phyloP scores from a whole-genome alignment of 768 basidiomycete genomes.

The Suillus luteus region DNA sequence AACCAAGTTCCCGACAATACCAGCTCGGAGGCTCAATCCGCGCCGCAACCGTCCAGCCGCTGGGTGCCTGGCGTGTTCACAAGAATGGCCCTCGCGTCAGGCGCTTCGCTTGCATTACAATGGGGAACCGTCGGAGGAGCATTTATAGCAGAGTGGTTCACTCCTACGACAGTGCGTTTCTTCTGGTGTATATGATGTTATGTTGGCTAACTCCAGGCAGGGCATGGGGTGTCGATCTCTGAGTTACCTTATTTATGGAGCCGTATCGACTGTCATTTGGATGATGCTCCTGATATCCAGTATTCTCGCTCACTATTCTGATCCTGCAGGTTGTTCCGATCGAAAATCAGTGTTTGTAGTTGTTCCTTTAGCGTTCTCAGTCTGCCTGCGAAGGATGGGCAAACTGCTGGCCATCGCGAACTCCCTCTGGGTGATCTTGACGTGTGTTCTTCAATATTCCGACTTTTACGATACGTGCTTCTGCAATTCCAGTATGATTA shows the following conservation, averaged over 20 bases:
- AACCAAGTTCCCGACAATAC: conserved; percentile 12
- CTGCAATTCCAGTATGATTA: conserved; percentile 30
- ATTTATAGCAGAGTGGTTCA: conserved; percentile 24
- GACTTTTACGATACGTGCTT: conserved; percentile 31
- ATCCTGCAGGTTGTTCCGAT: background rate
- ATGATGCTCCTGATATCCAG: background rate
- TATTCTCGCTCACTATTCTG: background rate
- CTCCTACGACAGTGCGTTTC: conserved; percentile 23
- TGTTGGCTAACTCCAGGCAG: background rate
- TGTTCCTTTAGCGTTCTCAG: conserved; percentile 12
- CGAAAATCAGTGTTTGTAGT: background rate
- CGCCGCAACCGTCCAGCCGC: background rate
- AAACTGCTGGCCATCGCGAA: conserved; percentile 33
- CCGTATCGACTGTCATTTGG: background rate
- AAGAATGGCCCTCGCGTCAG: conserved; percentile 25
- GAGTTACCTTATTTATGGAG: conserved; percentile 25
- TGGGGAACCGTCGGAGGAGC: conserved; percentile 30
- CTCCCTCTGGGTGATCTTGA: conserved; percentile 26
- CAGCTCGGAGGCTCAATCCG: background rate
- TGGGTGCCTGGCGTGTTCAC: conserved; percentile 21
- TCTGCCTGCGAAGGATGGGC: conserved; percentile 28
- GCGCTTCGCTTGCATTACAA: conserved; percentile 24
- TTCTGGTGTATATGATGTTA: background rate
- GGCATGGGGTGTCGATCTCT: conserved; percentile 27
- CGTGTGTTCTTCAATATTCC: conserved; percentile 33